Base-by-base conservation (phyloP, 345 rosid species). In the Raphanus sativus region DNA sequence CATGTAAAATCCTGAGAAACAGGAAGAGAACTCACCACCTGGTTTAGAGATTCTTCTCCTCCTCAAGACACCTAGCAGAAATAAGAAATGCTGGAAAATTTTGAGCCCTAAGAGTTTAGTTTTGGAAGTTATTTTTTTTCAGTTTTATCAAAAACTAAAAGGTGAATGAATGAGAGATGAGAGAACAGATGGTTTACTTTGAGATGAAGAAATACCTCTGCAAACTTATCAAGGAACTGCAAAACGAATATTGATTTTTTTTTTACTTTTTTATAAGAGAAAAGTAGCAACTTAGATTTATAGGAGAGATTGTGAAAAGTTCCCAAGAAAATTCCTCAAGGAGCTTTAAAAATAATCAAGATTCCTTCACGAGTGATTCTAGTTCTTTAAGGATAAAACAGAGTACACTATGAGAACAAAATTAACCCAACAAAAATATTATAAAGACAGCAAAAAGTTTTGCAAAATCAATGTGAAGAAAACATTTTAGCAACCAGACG, bases 171-270 rank as follows among this genome's bases (percentile, higher is more conserved):
- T 11, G 33, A n/a, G 13, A 68, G 59, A 56, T 28, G 70, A 79
- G 26, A 80, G 33, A 80, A 70, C 13, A 75, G 45, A 69, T 64
- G 5, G 75, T 80, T 80, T 58, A 3, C 83, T 80, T 80, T 80
- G 76, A 75, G 79, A 70, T 70, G 79, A 80, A 80, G 79, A 80
- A 58, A 80, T 74, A 75, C 79, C 56, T 75, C 79, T 75, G 75
- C 79, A 63, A 69, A 63, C 72, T 64, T 69, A 8, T 69, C 48
- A 80, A 80, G 82, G 62, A 42, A 80, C 71, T 69, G 58, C 8
- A 34, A 80, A 75, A 64, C 26, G 79, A 65, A 55, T 65, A 64
- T 56, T 70, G 68, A 40, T 62, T 63, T 28, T 28, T 38, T 34
- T 36, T 7, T 2, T 11, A 16, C 6, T 48, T 26, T 36, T 50